Percentiles rank a stretch among this genome's conserved stretches.
These are phyloP conservation scores for Colletotrichum nymphaeae DNA, from an alignment of 2,329 filamentous ascomycete species.

Conservation along the genomic window DNA sequence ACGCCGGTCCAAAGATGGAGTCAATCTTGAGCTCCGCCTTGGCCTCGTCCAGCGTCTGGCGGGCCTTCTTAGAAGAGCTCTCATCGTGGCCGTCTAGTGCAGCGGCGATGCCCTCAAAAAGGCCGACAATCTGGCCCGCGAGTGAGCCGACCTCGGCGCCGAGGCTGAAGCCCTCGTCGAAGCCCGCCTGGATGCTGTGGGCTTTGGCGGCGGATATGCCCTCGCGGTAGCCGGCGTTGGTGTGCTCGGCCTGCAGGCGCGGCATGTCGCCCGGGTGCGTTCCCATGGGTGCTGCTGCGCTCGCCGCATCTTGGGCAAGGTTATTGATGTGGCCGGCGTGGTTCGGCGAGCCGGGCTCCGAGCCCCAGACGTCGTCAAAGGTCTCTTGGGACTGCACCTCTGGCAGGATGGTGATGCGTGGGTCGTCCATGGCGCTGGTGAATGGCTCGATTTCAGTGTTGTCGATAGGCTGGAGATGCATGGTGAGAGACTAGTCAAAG, in stretches of 20 bases:
- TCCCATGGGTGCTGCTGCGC: slow-evolving; percentile 3
- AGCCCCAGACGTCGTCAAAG: slow-evolving; percentile 41
- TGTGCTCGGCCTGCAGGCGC: slow-evolving; percentile 79
- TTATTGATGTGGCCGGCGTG: background rate
- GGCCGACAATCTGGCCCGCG: slow-evolving; percentile 80
- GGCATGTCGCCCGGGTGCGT: slow-evolving; percentile 73
- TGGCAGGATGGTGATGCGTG: slow-evolving; percentile 4
- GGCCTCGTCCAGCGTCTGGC: slow-evolving; percentile 59
- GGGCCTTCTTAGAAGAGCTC: background rate
- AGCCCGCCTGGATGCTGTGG: slow-evolving; percentile 82
- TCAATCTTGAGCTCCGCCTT: slow-evolving; percentile 69
- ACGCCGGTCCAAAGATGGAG: slow-evolving; percentile 73
- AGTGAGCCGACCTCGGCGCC: slow-evolving; percentile 83
- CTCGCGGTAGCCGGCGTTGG: slow-evolving; percentile 90
- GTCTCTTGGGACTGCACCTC: slow-evolving; percentile 22
- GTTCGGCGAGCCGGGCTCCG: slow-evolving; percentile 24
- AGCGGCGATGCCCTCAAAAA: slow-evolving; percentile 76
- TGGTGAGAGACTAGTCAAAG: background rate
- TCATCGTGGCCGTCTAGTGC: slow-evolving; percentile 52
- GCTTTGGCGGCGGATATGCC: slow-evolving; percentile 83
- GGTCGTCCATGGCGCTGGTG: slow-evolving; percentile 32
- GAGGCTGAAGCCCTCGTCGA: slow-evolving; percentile 89
- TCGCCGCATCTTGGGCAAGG: background rate
- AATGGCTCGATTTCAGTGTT: slow-evolving; percentile 37
- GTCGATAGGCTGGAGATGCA: slow-evolving; percentile 38